Conservation (phyloP, 106 monocot species). For the Alisma plantagoaquatica region DNA sequence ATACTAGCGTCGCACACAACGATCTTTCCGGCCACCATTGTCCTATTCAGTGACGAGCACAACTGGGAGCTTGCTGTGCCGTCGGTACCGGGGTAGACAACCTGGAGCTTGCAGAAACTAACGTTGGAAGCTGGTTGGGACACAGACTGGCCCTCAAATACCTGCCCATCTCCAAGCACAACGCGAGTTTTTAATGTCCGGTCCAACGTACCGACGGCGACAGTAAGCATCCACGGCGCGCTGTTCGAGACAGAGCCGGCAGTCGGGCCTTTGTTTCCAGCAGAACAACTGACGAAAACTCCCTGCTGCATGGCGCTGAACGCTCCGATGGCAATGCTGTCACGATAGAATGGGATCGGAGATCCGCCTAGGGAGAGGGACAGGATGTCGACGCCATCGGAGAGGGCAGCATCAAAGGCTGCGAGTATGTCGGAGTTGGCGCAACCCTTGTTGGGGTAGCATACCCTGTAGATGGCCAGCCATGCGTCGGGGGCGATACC, state of each 20-base stretch:
- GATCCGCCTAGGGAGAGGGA: no score
- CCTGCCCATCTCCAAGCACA: conserved; percentile 29
- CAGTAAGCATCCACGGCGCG: conserved; percentile 13
- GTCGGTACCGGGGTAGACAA: conserved; percentile 12
- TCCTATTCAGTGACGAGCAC: neutral
- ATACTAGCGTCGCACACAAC: conserved; percentile 10
- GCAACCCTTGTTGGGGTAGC: no score
- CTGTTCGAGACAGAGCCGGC: conserved; percentile 1
- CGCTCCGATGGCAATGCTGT: conserved; percentile 68
- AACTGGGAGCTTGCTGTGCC: no score
- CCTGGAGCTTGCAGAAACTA: conserved; percentile 23
- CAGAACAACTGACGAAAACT: no score
- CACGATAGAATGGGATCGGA: no score
- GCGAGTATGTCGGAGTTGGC: no score
- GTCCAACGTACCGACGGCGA: conserved; percentile 8
- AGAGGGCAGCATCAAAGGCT: no score
- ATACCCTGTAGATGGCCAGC: no score
- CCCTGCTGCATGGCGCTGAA: conserved; percentile 59
- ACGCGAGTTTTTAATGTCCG: conserved; percentile 53
- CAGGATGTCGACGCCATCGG: no score
- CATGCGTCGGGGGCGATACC: no score
- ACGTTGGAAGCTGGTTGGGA: conserved; percentile 18
- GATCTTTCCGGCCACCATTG: conserved; percentile 3
- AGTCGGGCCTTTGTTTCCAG: neutral
- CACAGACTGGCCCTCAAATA: neutral